Conservation (phyloP, 352 stramenopile species). For the Phytophthora pisi region DNA sequence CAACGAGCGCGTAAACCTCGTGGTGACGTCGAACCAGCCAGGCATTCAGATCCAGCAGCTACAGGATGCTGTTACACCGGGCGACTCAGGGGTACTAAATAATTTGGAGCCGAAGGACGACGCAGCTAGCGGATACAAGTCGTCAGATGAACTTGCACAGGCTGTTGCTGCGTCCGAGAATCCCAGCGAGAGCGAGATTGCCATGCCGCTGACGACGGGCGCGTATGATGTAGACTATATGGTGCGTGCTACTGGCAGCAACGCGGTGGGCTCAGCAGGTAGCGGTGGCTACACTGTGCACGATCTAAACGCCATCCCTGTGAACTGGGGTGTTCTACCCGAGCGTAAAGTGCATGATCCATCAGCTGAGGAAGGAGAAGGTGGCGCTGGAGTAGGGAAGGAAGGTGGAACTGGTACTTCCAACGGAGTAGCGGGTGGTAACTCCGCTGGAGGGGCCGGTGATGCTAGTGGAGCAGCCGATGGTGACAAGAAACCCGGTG, state of each 20-base stretch:
- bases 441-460: constrained; percentile 17
- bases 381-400: constrained; percentile 22
- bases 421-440: constrained; percentile 35
- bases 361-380: constrained; percentile 34
- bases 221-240: constrained; percentile 79
- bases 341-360: constrained; percentile 55
- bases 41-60: constrained; percentile 71
- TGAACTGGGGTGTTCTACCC: constrained; percentile 77
- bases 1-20: constrained; percentile 78
- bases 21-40: constrained; percentile 76
- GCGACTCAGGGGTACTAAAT: constrained; percentile 36
- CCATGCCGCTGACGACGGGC: constrained; percentile 57
- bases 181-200: constrained; percentile 80
- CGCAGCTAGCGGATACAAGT: constrained; percentile 49
- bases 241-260: constrained; percentile 56
- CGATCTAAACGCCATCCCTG: constrained; percentile 66
- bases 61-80: constrained; percentile 41
- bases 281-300: constrained; percentile 55
- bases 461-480: constrained; percentile 27
- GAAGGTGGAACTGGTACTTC: constrained; percentile 16
- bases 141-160: constrained; percentile 64
- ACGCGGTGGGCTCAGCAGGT: constrained; percentile 16
- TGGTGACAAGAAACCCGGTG: constrained; percentile 52
- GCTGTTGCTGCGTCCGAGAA: constrained; percentile 49
- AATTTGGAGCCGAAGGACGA: constrained; percentile 46